A percentile compares a stretch with the other conserved stretches of the same genome.
Evolutionary conservation across 2,329 filamentous ascomycete species (phyloP).

Genomic region (Monilinia fructigena): DNA sequence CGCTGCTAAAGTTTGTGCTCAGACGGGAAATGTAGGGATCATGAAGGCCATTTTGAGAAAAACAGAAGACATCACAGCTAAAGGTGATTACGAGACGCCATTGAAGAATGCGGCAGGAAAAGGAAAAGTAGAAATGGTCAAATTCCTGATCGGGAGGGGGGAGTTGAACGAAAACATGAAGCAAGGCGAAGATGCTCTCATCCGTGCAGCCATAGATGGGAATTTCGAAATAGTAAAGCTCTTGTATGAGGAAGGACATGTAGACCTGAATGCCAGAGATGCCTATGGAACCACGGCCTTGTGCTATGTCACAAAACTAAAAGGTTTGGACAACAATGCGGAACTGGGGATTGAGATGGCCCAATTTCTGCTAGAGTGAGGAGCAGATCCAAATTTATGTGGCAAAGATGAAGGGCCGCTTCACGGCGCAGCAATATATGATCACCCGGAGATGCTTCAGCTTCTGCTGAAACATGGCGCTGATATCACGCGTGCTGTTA

Average conservation of each 20-base stretch:
- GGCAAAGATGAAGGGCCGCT: constrained; percentile 18
- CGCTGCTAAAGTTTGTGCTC: constrained; percentile 25
- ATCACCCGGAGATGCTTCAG: constrained; percentile 5
- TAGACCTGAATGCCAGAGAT: constrained; percentile 22
- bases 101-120: constrained; percentile 23
- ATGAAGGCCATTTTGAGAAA: constrained; percentile 27
- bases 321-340: background rate
- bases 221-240: constrained; percentile 27
- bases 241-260: constrained; percentile 21
- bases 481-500: constrained; percentile 21
- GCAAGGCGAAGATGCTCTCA: constrained; percentile 24
- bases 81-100: constrained; percentile 21
- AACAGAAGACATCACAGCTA: constrained; percentile 24
- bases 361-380: constrained; percentile 24
- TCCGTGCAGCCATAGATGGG: constrained; percentile 23
- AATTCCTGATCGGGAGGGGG: constrained; percentile 29
- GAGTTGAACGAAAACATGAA: constrained; percentile 24
- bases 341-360: constrained; percentile 24
- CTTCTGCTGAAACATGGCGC: constrained; percentile 26
- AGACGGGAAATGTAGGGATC: constrained; percentile 28
- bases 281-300: constrained; percentile 22
- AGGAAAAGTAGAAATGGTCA: constrained; percentile 27
- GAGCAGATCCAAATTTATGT: constrained; percentile 27
- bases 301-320: constrained; percentile 23
- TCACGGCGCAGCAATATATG: constrained; percentile 20